A percentile compares a stretch with the other conserved stretches of the same genome.
These are phyloP conservation scores for Psidium friedrichsthalianum DNA, from an alignment of 345 rosid genomes.

Conservation along the genomic window DNA sequence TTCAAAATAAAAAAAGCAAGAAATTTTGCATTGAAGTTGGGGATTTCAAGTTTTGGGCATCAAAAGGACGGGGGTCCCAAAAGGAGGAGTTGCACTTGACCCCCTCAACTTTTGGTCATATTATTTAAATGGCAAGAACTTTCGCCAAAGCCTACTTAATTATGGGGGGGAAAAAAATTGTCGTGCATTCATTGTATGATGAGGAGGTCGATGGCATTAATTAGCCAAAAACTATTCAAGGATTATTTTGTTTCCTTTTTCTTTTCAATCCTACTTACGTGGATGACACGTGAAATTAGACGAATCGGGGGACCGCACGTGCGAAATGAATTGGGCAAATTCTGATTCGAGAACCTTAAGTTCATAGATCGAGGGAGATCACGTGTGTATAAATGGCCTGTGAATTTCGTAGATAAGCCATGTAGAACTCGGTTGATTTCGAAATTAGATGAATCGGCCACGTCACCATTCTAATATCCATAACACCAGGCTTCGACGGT, in stretches of 20 bases:
- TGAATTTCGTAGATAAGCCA: neutral
- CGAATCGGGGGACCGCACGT: fast-evolving
- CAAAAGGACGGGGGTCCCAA: neutral
- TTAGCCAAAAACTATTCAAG: neutral
- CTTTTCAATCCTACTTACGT: neutral
- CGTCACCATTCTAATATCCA: neutral
- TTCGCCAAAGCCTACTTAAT: neutral
- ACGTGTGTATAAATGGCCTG: fast-evolving
- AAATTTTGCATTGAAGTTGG: neutral
- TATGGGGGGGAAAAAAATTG: neutral
- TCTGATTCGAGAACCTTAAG: neutral
- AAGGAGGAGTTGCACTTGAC: neutral
- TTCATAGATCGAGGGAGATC: neutral
- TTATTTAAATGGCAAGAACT: neutral
- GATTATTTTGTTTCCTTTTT: neutral
- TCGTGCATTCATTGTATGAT: too few relatives aligned
- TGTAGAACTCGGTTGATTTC: neutral
- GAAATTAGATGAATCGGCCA: neutral
- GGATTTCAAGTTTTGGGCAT: neutral
- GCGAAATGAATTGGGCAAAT: fast-evolving
- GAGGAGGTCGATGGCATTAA: neutral
- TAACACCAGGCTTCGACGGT: neutral
- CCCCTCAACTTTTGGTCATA: neutral
- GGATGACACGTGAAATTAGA: neutral
- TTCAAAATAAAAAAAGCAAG: neutral